Percentiles rank a stretch among this genome's conserved stretches.
Evolutionary conservation across 257 asterid species (phyloP).

Genomic region (Anisodus acutangulus): DNA sequence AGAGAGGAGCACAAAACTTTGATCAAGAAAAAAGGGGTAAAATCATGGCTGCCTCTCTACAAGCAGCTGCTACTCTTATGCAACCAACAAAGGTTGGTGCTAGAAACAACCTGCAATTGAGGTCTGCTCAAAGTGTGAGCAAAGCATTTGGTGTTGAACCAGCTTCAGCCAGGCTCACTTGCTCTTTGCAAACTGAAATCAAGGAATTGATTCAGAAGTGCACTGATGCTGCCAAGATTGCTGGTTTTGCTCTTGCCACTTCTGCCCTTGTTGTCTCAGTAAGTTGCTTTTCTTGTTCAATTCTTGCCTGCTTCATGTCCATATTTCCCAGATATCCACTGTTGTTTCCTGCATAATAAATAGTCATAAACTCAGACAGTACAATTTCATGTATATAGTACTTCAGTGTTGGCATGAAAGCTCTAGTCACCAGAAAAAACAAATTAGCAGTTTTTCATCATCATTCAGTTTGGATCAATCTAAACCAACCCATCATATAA

Average conservation of each 20-base stretch:
- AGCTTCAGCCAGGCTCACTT: constrained; percentile 54
- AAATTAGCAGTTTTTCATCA: background rate
- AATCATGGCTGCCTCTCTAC: constrained; percentile 59
- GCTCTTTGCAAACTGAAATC: constrained; percentile 83
- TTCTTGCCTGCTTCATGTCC: background rate
- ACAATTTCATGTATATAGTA: background rate
- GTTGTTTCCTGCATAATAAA: background rate
- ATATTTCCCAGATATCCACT: constrained; percentile 6
- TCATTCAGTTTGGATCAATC: constrained; percentile 3
- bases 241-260: constrained; percentile 43
- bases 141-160: constrained; percentile 75
- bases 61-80: constrained; percentile 58
- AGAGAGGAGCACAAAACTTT: background rate
- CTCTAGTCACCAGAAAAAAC: background rate
- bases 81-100: constrained; percentile 79
- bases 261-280: constrained; percentile 91
- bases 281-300: constrained; percentile 19
- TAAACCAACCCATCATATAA: background rate
- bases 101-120: constrained; percentile 59
- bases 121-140: constrained; percentile 57
- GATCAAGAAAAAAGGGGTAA: constrained; percentile 2
- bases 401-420: background rate
- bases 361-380: background rate
- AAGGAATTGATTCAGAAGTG: constrained; percentile 78
- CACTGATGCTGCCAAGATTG: constrained; percentile 90